Evolutionary conservation across 176 grass and related monocot species (phyloP).

Genomic region (Ananas comosus): DNA sequence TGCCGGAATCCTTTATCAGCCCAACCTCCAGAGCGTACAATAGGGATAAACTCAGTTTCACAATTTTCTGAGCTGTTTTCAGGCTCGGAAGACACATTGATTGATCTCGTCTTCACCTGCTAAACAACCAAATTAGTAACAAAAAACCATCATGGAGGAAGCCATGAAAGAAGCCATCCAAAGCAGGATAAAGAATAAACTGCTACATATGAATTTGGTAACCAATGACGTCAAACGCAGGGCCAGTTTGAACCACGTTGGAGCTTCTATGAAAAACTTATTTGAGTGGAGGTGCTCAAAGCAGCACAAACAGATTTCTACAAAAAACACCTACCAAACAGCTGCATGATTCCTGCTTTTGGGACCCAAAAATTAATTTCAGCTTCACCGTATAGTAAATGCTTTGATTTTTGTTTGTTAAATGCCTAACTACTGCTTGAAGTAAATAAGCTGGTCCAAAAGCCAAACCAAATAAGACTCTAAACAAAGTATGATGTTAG

Average conservation of each 20-base stretch:
- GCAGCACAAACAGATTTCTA: neutral
- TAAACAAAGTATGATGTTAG: too few species aligned
- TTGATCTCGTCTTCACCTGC: constrained; percentile 47
- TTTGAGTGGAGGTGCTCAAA: neutral
- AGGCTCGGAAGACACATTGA: constrained; percentile 19
- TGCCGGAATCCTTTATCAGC: constrained; percentile 59
- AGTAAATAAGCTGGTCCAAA: too few species aligned
- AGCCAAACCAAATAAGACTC: too few species aligned
- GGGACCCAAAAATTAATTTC: neutral
- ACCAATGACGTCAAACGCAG: neutral
- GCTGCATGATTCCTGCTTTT: too few species aligned
- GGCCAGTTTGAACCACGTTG: neutral
- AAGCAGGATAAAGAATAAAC: neutral
- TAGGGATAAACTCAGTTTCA: constrained; percentile 43
- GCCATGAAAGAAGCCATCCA: neutral
- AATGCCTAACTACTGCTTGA: too few species aligned
- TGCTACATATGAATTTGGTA: neutral
- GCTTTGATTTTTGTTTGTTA: too few species aligned
- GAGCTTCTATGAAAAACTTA: too few species aligned
- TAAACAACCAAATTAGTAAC: constrained; percentile 22
- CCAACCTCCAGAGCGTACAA: constrained; percentile 72
- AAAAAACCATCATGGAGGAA: neutral
- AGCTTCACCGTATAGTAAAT: too few species aligned
- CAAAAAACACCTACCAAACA: neutral
- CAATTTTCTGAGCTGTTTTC: constrained; percentile 40